A percentile compares a stretch with the other conserved stretches of the same genome.
These are phyloP conservation scores for Pseudogymnoascus sp. DNA, from an alignment of 2,329 filamentous ascomycete species.

Conservation along the genomic window DNA sequence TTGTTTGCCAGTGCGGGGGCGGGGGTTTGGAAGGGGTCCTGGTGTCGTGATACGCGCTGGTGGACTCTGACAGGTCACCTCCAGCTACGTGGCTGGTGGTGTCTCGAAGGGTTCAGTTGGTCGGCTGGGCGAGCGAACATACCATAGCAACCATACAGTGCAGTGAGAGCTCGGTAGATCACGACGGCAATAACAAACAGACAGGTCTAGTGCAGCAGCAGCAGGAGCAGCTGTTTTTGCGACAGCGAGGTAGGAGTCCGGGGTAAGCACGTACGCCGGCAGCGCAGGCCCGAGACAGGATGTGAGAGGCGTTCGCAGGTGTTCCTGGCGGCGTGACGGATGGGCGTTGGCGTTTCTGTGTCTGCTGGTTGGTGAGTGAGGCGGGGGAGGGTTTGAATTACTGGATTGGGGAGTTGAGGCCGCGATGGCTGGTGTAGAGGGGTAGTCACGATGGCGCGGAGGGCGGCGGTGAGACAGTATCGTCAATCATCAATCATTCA, in stretches of 20 bases:
- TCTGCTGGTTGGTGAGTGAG: not conserved
- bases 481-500: not conserved
- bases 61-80: not conserved
- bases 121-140: not conserved
- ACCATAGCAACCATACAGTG: not conserved
- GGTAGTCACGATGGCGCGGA: too few relatives aligned
- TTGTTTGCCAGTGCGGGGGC: not conserved
- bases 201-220: not conserved
- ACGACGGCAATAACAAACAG: not conserved
- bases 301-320: not conserved
- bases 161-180: too few relatives aligned
- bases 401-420: not conserved
- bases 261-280: not conserved
- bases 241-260: too few relatives aligned
- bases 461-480: too few relatives aligned
- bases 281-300: not conserved
- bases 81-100: not conserved
- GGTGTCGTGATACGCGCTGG: constrained; percentile 6
- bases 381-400: not conserved
- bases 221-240: too few relatives aligned
- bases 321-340: not conserved
- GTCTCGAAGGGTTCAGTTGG: not conserved
- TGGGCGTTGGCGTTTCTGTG: not conserved
- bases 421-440: not conserved
- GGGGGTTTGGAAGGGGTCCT: not conserved